Base-by-base conservation (phyloP, 2,329 filamentous ascomycete genomes). In the Peltaster fructicola region DNA sequence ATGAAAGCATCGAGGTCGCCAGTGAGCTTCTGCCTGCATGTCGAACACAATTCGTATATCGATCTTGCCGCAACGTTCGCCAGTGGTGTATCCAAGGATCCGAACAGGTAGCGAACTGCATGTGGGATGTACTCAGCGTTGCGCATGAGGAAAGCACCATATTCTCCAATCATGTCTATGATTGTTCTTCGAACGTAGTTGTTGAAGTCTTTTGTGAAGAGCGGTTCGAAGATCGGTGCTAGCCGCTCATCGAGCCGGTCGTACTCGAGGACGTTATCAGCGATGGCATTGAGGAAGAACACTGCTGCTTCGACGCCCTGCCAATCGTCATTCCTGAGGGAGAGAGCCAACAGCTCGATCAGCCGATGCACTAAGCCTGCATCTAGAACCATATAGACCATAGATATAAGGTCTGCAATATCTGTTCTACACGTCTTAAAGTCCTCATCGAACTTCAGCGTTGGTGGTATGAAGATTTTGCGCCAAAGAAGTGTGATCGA, bases 381-480 rank as follows among this genome's bases (percentile, higher is more conserved):
- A 3, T 57, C 56, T 7, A 65, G 42, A n/a, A 57, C 43, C 3
- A 71, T 59, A 37, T 73, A 84, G 3, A 73, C 65, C 2, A 74
- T 70, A 36, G 81, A 69, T 14, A 88, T 57, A 24, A 88, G 62
- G 44, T 90, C 79, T 24, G 67, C 63, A n/a, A 84, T 71, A 40
- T 90, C 80, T 37, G 76, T 72, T 15, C 80, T 64, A 23, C 79
- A 79, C 29, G 77, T 71, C 25, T 63, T 59, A 47, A 84, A 84
- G 0, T 63, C 68, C 24, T 64, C 61, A 18, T 67, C 66, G n/a
- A n/a, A n/a, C n/a, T 16, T 78, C 71, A 13, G 68, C 65, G 4
- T 69, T 1, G 68, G 54, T 4, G 78, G 75, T 33, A 76, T 77
- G 16, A 31, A 32, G 23, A 47, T 35, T 30, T 48, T 50, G 12